These are phyloP conservation scores for Botryosphaeria dothidea DNA, from an alignment of 2,329 filamentous ascomycete genomes.

Conservation along the genomic window DNA sequence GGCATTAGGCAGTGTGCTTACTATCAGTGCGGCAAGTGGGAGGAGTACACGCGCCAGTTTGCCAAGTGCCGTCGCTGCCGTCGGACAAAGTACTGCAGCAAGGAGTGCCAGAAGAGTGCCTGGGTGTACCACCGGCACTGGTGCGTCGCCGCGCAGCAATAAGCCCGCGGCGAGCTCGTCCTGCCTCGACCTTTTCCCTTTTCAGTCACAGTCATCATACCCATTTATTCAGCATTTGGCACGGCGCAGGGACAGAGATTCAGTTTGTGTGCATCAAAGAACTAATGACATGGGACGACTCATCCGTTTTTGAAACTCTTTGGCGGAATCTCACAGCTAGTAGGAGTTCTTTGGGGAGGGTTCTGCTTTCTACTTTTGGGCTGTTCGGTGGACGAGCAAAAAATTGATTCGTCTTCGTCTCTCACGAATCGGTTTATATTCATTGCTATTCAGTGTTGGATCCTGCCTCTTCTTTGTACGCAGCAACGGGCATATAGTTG, in stretches of 20 bases:
- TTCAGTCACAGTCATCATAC: conserved; percentile 20
- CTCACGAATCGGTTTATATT: conserved; percentile 13
- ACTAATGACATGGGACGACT: conserved; percentile 22
- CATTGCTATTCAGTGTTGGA: conserved; percentile 4
- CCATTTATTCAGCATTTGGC: conserved; percentile 43
- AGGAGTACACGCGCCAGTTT: conserved; percentile 94
- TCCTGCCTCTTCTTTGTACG: conserved; percentile 4
- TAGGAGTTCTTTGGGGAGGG: conserved; percentile 18
- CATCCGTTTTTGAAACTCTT: conserved; percentile 19
- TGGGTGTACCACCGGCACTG: conserved; percentile 99
- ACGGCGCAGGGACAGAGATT: conserved; percentile 36
- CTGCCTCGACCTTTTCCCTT: conserved; percentile 14
- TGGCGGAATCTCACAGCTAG: conserved; percentile 17
- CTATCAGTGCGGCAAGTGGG: conserved; percentile 98
- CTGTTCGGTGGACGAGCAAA: conserved; percentile 10
- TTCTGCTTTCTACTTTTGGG: conserved; percentile 10
- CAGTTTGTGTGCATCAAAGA: conserved; percentile 22
- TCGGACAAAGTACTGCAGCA: conserved; percentile 98
- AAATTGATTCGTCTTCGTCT: conserved; percentile 16
- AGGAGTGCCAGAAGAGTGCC: conserved; percentile 98
- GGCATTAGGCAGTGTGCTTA: conserved; percentile 97
- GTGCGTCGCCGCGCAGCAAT: conserved; percentile 74
- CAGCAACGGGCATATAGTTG: conserved; percentile 7
- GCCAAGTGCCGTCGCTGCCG: conserved; percentile 96
- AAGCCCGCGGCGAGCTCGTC: conserved; percentile 8